phyloP scores from a whole-genome alignment of 208 protist species.

The Wallacemonas collosoma region DNA sequence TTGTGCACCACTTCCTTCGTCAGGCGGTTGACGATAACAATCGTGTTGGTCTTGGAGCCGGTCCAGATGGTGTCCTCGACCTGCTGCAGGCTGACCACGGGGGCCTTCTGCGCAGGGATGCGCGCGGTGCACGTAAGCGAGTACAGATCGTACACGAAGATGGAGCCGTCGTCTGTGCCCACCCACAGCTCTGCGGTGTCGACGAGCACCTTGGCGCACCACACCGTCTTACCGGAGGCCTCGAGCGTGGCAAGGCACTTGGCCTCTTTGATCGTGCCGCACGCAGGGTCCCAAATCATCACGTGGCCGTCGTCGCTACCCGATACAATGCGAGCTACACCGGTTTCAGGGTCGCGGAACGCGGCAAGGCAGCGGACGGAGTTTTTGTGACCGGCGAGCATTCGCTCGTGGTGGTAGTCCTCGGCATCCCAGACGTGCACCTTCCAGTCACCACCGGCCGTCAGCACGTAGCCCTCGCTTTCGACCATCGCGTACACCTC shows the following conservation, averaged over 20 bases:
- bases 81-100: conserved; percentile 48
- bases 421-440: conserved; percentile 64
- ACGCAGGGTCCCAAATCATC: conserved; percentile 54
- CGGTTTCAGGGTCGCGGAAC: conserved; percentile 36
- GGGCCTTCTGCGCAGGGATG: conserved; percentile 47
- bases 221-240: conserved; percentile 35
- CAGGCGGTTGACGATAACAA: conserved; percentile 56
- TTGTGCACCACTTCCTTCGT: conserved; percentile 41
- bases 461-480: conserved; percentile 55
- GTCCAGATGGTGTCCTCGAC: conserved; percentile 71
- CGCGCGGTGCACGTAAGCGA: conserved; percentile 36
- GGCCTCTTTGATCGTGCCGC: conserved; percentile 23
- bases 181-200: conserved; percentile 66
- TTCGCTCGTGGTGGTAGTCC: conserved; percentile 51
- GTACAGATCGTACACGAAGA: conserved; percentile 65
- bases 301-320: conserved; percentile 67
- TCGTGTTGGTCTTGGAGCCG: conserved; percentile 62
- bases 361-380: conserved; percentile 52
- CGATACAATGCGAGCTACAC: conserved; percentile 45
- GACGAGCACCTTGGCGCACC: conserved; percentile 34
- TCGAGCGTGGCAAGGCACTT: conserved; percentile 58
- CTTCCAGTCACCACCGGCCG: conserved; percentile 73
- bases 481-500: conserved; percentile 51
- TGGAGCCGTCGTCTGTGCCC: conserved; percentile 49
- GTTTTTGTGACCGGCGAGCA: conserved; percentile 67